Base-by-base conservation (phyloP, 2,329 filamentous ascomycete species). In the Dactylella cylindrospora region DNA sequence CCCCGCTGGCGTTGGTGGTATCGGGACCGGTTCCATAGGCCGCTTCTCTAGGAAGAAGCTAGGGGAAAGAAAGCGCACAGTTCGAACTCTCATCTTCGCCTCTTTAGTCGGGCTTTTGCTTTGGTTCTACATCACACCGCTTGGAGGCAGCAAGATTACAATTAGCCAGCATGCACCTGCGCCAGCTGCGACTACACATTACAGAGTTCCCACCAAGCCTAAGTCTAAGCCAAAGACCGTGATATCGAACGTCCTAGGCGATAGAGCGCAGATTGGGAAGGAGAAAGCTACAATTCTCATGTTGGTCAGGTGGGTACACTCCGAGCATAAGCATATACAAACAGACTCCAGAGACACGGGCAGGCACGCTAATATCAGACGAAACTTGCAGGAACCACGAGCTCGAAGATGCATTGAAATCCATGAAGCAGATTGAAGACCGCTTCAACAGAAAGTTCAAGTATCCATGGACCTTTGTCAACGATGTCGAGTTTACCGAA, bases 401-500 rank as follows among this genome's bases (percentile, higher is more conserved):
- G 39, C 67, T 67, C 28, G 53, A 54, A 40, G 67, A 69, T 57
- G 67, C 67, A 7, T 55, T 69, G 13, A 64, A 60, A 38, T 66
- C 67, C 8, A 69, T 69, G 66, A 68, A 67, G 33, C 65, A 69
- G 36, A 67, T 69, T 32, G 67, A 69, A 47, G 67, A 69, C 32
- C 57, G 67, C 15, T 69, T 69, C 52, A 69, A 69, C 60, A 67
- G 65, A 25, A 51, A 65, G 43, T 69, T 64, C 40, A 61, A 68
- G 25, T 69, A 69, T 23, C 67, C 67, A 32, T 69, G 67, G 67
- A 67, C 66, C 7, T 69, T 69, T 49, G 59, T 69, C 13, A 69
- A 69, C 31, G 67, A 69, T 50, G 65, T 68, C 22, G 55, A 54
- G 19, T 68, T 69, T 44, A 67, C 66, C 40, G 67, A 69, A 20